Percentiles rank a stretch among this genome's conserved stretches.
Conservation (phyloP, 164 flowering plant genomes). For the Hamamelis virginiana region DNA sequence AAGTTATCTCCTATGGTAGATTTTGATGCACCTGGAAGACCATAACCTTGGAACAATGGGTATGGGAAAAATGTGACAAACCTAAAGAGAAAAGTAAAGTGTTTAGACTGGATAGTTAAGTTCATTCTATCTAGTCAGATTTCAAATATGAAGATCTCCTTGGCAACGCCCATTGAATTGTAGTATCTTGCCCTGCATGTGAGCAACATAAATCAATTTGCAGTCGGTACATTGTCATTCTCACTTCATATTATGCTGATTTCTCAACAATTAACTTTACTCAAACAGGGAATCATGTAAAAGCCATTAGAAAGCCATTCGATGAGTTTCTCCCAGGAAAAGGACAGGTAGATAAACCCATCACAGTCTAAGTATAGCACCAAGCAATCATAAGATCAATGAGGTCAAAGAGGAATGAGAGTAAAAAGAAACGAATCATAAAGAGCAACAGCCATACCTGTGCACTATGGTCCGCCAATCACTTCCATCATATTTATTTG, state of each 20-base stretch:
- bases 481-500: constrained; percentile 26
- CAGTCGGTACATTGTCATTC: not conserved
- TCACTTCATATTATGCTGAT: not conserved
- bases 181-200: not conserved
- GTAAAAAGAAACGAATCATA: not conserved
- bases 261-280: not conserved
- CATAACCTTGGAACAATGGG: not conserved
- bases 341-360: not conserved
- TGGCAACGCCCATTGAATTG: not conserved
- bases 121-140: no score
- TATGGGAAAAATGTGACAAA: not conserved
- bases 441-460: constrained; percentile 48
- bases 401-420: not conserved
- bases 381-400: not conserved
- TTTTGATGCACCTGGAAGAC: not conserved
- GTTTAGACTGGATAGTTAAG: no score
- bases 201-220: not conserved
- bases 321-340: no score
- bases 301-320: not conserved
- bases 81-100: no score
- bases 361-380: not conserved
- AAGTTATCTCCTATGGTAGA: not conserved
- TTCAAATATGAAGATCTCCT: no score
- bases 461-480: constrained; percentile 68
- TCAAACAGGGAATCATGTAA: not conserved